phyloP scores from a whole-genome alignment of 139 green algal genomes.

The Asterochloris erici region DNA sequence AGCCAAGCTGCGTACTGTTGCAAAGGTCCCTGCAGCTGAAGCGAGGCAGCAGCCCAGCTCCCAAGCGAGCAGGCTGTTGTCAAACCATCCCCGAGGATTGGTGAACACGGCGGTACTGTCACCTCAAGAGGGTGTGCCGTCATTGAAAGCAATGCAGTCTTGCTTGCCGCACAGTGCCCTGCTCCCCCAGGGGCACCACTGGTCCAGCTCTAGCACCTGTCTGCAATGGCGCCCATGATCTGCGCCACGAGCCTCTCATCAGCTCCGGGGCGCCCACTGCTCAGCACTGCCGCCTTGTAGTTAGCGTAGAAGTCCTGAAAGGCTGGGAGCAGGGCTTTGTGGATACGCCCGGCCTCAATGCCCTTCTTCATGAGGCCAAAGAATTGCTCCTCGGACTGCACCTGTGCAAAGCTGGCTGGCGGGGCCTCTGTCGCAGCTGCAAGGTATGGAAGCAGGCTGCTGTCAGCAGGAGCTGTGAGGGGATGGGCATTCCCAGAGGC shows the following conservation, averaged over 20 bases:
- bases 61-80: too few species aligned
- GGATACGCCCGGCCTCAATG: conserved; percentile 41
- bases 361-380: conserved; percentile 48
- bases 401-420: conserved; percentile 3
- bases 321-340: conserved; percentile 46
- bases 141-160: too few species aligned
- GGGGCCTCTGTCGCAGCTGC: conserved; percentile 4
- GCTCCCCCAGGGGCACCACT: too few species aligned
- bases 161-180: not conserved
- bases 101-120: too few species aligned
- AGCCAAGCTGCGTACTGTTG: too few species aligned
- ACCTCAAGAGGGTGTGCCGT: too few species aligned
- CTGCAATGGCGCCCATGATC: conserved; percentile 49
- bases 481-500: too few species aligned
- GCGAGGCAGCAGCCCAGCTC: too few species aligned
- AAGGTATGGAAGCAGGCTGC: too few species aligned
- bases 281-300: conserved; percentile 72
- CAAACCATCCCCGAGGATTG: too few species aligned
- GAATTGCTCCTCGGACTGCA: conserved; percentile 49
- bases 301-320: conserved; percentile 86
- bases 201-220: conserved; percentile 8
- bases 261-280: conserved; percentile 39
- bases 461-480: too few species aligned
- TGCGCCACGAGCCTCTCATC: conserved; percentile 62
- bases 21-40: too few species aligned